Base-by-base conservation (phyloP, 1,284 basidiomycete species). In the Papiliotrema fonsecae region DNA sequence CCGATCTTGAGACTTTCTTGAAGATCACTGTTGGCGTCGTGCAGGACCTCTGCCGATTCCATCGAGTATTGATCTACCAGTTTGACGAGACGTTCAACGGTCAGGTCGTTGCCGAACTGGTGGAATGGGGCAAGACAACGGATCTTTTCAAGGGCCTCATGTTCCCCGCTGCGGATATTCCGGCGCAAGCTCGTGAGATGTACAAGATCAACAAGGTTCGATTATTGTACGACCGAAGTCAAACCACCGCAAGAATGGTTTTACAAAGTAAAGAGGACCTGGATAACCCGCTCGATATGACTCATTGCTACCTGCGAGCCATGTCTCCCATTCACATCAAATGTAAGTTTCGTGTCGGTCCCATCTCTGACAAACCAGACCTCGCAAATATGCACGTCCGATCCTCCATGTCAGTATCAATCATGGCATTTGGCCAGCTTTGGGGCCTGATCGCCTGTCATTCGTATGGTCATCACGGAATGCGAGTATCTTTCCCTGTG, bases 261-360 rank as follows among this genome's bases (percentile, higher is more conserved):
- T 83, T 85, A 39, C 77, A 82, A 42, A 78, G 75, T 47, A 77
- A 78, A 58, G 77, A 79, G 24, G 88, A 92, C 68, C 76, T 92
- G 6, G 79, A 84, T 34, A 73, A 74, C 3, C 88, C 88, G 2
- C 75, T 92, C 78, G 83, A 92, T 66, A 90, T 92, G 88, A 90
- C 88, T 0, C 86, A 91, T 68, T 87, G 84, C 53, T 88, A 86
- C 64, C 76, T 92, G 13, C 82, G 88, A 16, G 87, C 88, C 2
- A 92, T 92, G 88, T 88, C 86, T 61, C 89, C 88, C 2, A 89
- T 92, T 48, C 88, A 92, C 66, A 74, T 89, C 60, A 85, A 88
- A 75, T 92, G 85, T 86, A 60, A 44, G 80, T 65, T 6, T 10
- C 22, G 13, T 6, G 19, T 39, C 37, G 14, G 14, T 67, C 13